Conservation (phyloP, 257 asterid genomes). For the Solanum acaule region DNA sequence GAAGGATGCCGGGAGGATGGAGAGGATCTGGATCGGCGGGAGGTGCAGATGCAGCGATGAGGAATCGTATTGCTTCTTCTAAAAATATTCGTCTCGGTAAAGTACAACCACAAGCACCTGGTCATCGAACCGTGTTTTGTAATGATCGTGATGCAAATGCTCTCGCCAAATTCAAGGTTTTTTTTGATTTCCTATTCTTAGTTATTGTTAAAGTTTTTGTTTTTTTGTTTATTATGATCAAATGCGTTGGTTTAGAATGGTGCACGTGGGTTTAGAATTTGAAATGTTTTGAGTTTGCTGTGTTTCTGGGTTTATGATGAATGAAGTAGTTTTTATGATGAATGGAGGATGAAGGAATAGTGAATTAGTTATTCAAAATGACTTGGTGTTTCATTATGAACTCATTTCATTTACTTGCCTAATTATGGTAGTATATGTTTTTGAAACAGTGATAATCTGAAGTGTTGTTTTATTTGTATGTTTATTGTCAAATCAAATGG, state of each 20-base stretch:
- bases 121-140: constrained; percentile 90
- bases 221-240: background rate
- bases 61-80: constrained; percentile 27
- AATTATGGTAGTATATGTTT: too few species aligned
- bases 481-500: too few species aligned
- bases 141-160: constrained; percentile 90
- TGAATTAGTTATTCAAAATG: too few species aligned
- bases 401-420: too few species aligned
- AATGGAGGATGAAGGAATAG: too few species aligned
- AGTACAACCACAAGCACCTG: constrained; percentile 99
- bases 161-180: constrained; percentile 75
- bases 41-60: constrained; percentile 16
- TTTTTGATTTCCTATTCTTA: background rate
- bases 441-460: too few species aligned
- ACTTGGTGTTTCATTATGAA: too few species aligned
- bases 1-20: constrained; percentile 66
- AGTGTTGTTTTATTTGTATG: too few species aligned
- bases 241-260: background rate
- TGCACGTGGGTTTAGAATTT: background rate
- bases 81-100: constrained; percentile 76
- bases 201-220: background rate
- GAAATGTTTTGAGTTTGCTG: too few species aligned
- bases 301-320: too few species aligned
- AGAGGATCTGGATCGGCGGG: constrained; percentile 64
- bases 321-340: too few species aligned